A percentile compares a stretch with the other conserved stretches of the same genome.
phyloP scores from a whole-genome alignment of 2,329 filamentous ascomycete species.

The Curvularia hawaiiensis region DNA sequence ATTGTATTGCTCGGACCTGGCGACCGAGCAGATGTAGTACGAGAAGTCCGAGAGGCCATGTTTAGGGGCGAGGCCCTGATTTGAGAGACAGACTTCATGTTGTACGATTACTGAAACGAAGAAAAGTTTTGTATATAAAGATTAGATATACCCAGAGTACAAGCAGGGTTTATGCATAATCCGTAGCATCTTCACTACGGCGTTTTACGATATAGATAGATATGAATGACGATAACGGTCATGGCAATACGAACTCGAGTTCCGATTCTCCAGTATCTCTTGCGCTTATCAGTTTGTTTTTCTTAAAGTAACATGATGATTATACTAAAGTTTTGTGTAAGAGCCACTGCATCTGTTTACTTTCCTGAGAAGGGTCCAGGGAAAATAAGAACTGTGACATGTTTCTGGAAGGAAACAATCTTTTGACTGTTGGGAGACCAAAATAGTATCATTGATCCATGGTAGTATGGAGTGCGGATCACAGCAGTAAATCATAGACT shows the following conservation, averaged over 20 bases:
- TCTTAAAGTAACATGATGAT: too few relatives aligned
- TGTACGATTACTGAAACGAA: conserved; percentile 1
- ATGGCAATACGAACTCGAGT: neutral
- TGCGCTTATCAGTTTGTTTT: too few relatives aligned
- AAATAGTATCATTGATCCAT: too few relatives aligned
- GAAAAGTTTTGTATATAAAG: conserved; percentile 1
- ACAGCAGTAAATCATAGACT: too few relatives aligned
- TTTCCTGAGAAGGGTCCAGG: too few relatives aligned
- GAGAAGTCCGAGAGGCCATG: conserved; percentile 82
- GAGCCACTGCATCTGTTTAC: too few relatives aligned
- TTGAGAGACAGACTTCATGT: conserved; percentile 20
- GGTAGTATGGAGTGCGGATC: too few relatives aligned
- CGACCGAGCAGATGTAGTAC: conserved; percentile 87
- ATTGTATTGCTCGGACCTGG: conserved; percentile 89
- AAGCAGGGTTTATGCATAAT: neutral
- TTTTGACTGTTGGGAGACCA: too few relatives aligned
- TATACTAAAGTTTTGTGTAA: too few relatives aligned
- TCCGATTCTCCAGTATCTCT: neutral
- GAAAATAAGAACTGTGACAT: neutral
- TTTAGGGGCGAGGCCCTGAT: conserved; percentile 57
- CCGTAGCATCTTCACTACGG: neutral
- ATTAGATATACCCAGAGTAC: neutral
- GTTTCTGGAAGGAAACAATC: too few relatives aligned
- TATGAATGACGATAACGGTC: neutral
- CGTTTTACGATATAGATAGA: neutral